A percentile compares a stretch with the other conserved stretches of the same genome.
phyloP scores from a whole-genome alignment of 23 red algal species.

The Gracilaria caudata region DNA sequence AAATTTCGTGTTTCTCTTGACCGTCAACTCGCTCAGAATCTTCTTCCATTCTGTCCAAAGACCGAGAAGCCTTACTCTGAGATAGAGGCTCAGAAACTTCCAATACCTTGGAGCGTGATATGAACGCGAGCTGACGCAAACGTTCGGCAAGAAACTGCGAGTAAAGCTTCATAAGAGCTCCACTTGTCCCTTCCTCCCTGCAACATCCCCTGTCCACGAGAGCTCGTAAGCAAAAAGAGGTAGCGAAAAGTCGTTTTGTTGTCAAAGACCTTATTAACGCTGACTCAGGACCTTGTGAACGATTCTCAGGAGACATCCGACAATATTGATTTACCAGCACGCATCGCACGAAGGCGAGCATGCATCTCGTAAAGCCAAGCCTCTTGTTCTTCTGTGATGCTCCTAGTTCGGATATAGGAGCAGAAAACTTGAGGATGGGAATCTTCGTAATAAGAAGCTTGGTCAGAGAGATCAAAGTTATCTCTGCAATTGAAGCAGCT shows the following conservation, averaged over 20 bases:
- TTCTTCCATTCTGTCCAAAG: background rate
- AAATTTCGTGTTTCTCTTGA: background rate
- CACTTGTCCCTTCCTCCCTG: conserved; percentile 71
- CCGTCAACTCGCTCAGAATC: background rate
- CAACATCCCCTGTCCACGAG: conserved; percentile 66
- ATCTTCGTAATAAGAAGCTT: conserved; percentile 64
- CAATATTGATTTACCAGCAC: conserved; percentile 24
- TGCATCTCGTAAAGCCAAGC: conserved; percentile 68
- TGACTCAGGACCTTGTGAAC: background rate
- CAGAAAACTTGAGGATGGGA: conserved; percentile 45
- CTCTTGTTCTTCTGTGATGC: conserved; percentile 70
- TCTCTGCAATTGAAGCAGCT: conserved; percentile 28
- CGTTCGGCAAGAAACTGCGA: conserved; percentile 21
- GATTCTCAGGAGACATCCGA: background rate
- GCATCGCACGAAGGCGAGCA: conserved; percentile 64
- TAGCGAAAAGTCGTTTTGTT: conserved; percentile 14
- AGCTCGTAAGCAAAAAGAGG: conserved; percentile 34
- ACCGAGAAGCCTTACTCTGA: background rate
- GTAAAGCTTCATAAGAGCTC: conserved; percentile 76
- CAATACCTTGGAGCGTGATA: background rate
- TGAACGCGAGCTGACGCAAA: conserved; percentile 41
- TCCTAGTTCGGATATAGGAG: conserved; percentile 33
- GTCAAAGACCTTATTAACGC: conserved; percentile 12
- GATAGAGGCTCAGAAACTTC: too few species aligned
- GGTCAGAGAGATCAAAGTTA: conserved; percentile 60